phyloP scores from a whole-genome alignment of 495 filamentous ascomycete genomes.

The Penicillium pancosmium region DNA sequence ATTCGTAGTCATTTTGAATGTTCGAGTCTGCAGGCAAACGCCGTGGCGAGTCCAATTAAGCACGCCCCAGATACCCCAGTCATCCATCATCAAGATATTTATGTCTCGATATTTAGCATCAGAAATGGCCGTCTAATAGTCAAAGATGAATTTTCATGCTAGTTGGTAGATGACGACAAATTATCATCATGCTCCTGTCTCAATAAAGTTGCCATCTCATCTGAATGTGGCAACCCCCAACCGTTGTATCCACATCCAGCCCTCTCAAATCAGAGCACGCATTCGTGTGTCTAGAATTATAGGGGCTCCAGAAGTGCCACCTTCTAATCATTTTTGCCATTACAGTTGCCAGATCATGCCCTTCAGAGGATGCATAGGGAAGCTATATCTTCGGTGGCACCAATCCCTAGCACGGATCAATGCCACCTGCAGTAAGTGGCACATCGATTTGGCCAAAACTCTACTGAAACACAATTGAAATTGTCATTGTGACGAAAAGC shows the following conservation, averaged over 20 bases:
- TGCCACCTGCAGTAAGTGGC: neutral
- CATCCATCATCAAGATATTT: neutral
- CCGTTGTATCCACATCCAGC: neutral
- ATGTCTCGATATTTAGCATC: no score
- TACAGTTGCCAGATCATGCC: neutral
- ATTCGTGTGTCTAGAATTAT: neutral
- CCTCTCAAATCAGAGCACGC: neutral
- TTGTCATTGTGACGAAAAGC: constrained; percentile 12
- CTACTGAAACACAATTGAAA: neutral
- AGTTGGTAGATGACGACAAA: no score
- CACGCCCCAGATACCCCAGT: neutral
- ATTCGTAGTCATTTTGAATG: no score
- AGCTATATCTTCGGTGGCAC: neutral
- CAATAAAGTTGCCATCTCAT: neutral
- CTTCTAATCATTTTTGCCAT: neutral
- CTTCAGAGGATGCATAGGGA: neutral
- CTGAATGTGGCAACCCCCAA: constrained; percentile 4
- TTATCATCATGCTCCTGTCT: constrained; percentile 5
- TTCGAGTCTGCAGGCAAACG: no score
- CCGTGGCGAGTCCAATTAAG: no score
- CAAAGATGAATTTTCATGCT: no score
- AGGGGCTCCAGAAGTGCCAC: neutral
- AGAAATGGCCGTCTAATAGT: neutral
- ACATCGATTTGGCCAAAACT: neutral
- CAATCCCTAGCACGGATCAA: neutral